Evolutionary conservation across 257 asterid genomes (phyloP), one percentile per base, ranked within the genome.

Genomic region (Solanum pinnatisectum): DNA sequence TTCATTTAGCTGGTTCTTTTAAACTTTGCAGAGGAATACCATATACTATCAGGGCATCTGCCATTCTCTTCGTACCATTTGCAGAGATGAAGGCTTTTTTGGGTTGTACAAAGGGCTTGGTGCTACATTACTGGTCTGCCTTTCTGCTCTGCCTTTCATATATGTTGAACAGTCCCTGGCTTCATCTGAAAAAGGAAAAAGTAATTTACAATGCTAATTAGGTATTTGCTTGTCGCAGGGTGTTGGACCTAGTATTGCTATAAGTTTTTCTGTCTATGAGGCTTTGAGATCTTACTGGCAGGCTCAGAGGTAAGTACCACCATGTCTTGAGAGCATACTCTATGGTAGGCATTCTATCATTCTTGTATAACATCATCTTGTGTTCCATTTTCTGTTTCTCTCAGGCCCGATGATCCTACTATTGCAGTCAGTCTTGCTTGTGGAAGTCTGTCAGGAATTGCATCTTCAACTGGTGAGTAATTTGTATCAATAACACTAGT

Each of bases 31-130:
- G 99, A 95, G 96, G 91, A 96, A 90, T 89, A 89, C 96, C 20
- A 89, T 92, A 72, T 96, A 96, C 92, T 96, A 96, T 71, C 93
- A 92, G 70, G 99, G 99, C 91, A 96, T 95, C 84, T 88, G 93
- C 90, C 98, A 96, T 87, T 93, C 98, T 10, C 89, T 96, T 83
- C 87, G 87, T 74, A 93, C 98, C 91, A 95, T 96, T 90, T 95
- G 97, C 94, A 93, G 93, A 89, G 99, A 95, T 83, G 98, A 96
- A 93, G 99, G 99, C 4, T 86, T 94, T 90, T 89, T 95, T 67
- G 99, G 98, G 44, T 91, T 96, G 85, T 96, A 96, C 91, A 96
- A 96, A 92, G 99, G 99, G 74, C 95, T 96, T 20, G 98, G 98
- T 87, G 98, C 98, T 56, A 96, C 99, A 79, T 89, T 96, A 87